phyloP scores from a whole-genome alignment of 768 basidiomycete genomes.

The Daedalea quercina region DNA sequence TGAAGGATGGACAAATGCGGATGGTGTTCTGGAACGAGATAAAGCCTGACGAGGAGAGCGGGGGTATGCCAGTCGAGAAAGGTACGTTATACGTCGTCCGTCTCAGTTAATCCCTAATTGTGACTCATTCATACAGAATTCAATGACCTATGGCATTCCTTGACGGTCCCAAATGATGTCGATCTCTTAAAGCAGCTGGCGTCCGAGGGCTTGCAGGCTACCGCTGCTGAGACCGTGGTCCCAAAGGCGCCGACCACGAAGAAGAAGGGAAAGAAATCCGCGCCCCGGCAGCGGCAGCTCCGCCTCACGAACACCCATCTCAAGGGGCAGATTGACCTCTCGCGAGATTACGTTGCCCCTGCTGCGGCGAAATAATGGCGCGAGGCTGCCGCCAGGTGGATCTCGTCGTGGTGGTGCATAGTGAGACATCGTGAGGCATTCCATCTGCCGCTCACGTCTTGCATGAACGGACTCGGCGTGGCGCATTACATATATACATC shows the following conservation, averaged over 20 bases:
- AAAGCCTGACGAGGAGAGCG: conserved; percentile 65
- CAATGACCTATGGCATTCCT: conserved; percentile 76
- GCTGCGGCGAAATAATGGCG: conserved; percentile 10
- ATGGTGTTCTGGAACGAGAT: conserved; percentile 92
- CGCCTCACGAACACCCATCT: conserved; percentile 88
- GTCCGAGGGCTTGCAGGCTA: conserved; percentile 77
- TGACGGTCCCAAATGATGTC: conserved; percentile 81
- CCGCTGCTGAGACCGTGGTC: conserved; percentile 52
- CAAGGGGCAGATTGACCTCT: conserved; percentile 80
- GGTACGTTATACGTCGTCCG: conserved; percentile 37
- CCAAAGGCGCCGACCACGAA: conserved; percentile 53
- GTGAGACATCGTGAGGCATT: too few relatives aligned
- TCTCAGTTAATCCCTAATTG: too few relatives aligned
- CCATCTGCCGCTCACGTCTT: too few relatives aligned
- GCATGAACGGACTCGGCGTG: too few relatives aligned
- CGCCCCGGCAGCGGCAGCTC: conserved; percentile 64
- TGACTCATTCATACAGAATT: conserved; percentile 67
- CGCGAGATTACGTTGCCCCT: conserved; percentile 54
- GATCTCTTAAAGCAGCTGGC: conserved; percentile 74
- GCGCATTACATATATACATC: too few relatives aligned
- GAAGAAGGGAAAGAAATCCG: conserved; percentile 79
- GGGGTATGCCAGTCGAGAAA: conserved; percentile 71
- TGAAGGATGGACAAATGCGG: conserved; percentile 74
- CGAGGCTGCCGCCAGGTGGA: not conserved
- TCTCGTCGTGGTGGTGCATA: too few relatives aligned